Evolutionary conservation across 306 rosid species (phyloP).

Genomic region (Lithocarpus polystachyus): DNA sequence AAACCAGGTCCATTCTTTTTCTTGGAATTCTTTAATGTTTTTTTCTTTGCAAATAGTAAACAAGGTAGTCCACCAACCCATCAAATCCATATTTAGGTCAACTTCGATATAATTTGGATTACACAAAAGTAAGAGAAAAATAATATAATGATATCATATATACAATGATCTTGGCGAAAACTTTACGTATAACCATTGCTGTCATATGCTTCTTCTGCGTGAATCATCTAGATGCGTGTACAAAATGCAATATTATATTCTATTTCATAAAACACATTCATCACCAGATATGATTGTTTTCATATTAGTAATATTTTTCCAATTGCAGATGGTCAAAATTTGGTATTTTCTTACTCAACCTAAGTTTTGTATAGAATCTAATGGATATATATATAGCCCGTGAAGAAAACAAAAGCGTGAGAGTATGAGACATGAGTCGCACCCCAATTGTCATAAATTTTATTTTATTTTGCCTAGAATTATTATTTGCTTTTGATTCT

Average conservation of each 20-base stretch:
- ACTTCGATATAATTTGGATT: neutral
- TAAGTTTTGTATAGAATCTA: neutral
- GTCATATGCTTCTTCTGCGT: neutral
- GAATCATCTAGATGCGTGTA: slow-evolving; percentile 1
- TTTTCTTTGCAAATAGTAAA: slow-evolving; percentile 10
- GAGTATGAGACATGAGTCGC: neutral
- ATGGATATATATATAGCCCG: neutral
- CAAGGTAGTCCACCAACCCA: slow-evolving; percentile 42
- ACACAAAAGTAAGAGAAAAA: neutral
- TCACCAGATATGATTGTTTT: neutral
- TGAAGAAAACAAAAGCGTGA: slow-evolving; percentile 7
- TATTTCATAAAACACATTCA: slow-evolving; percentile 16
- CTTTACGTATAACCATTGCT: neutral
- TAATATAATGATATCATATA: neutral
- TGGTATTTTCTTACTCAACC: neutral
- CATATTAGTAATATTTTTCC: neutral
- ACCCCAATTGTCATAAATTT: slow-evolving; percentile 5
- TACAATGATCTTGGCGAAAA: neutral
- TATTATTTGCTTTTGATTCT: neutral
- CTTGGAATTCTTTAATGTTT: neutral
- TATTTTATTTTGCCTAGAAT: slow-evolving; percentile 14
- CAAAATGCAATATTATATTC: slow-evolving; percentile 11
- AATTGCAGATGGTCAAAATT: slow-evolving; percentile 1
- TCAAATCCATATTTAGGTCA: slow-evolving; percentile 24
- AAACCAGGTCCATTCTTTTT: slow-evolving; percentile 13